Evolutionary conservation across 768 basidiomycete species (phyloP).

Genomic region (Lentinula detonsa): DNA sequence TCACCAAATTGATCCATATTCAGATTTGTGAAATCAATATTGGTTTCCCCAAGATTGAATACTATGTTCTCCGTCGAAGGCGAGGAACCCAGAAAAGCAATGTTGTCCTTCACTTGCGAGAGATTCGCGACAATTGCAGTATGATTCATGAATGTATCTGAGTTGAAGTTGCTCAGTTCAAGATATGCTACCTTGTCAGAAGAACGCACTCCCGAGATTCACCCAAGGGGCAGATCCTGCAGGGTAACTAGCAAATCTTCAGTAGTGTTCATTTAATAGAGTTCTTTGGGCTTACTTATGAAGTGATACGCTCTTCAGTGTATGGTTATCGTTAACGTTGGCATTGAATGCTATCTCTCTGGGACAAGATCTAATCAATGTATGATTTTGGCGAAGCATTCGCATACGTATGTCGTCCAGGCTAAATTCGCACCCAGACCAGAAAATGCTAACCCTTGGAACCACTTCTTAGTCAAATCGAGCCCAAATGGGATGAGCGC

Average conservation of each 20-base stretch:
- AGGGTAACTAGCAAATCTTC: background rate
- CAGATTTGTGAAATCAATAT: slow-evolving; percentile 1
- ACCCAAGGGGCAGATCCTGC: slow-evolving; percentile 1
- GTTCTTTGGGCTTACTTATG: background rate
- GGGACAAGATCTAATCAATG: background rate
- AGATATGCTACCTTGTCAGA: background rate
- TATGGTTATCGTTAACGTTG: background rate
- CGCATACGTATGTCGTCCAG: background rate
- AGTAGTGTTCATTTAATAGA: background rate
- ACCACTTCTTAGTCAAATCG: background rate
- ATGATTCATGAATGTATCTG: slow-evolving; percentile 5
- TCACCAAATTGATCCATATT: slow-evolving; percentile 4
- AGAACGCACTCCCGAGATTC: background rate
- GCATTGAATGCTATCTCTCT: slow-evolving; percentile 2
- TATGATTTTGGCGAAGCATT: background rate
- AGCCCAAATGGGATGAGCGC: background rate
- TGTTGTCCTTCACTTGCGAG: background rate
- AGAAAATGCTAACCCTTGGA: slow-evolving; percentile 2
- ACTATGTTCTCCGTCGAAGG: background rate
- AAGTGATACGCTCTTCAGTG: background rate
- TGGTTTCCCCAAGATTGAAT: slow-evolving; percentile 1
- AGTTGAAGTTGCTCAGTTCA: background rate
- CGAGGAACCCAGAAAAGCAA: background rate
- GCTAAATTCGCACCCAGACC: background rate
- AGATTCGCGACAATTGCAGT: slow-evolving; percentile 1